Percentiles rank a stretch among this genome's conserved stretches.
Evolutionary conservation across 2,329 filamentous ascomycete genomes (phyloP).

Genomic region (Colletotrichum eleusines): DNA sequence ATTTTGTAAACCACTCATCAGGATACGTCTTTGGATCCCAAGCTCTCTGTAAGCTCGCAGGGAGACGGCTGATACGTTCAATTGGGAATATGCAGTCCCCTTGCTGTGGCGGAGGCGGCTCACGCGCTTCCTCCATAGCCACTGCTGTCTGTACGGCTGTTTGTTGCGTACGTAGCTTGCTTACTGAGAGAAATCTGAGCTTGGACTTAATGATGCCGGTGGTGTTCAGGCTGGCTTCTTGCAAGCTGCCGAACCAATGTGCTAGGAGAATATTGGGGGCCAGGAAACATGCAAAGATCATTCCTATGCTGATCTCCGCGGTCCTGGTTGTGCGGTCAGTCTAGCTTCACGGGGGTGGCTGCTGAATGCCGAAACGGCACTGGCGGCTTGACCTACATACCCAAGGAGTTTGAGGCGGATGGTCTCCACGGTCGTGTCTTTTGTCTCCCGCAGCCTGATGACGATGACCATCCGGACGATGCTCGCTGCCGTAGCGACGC

Average conservation of each 20-base stretch:
- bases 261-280: constrained; percentile 43
- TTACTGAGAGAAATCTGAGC: not conserved
- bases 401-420: constrained; percentile 35
- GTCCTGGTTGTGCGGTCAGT: constrained; percentile 40
- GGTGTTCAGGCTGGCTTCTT: not conserved
- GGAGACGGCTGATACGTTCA: not conserved
- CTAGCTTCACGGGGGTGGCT: not conserved
- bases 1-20: not conserved
- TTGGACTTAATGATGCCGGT: not conserved
- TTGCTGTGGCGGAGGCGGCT: too few species aligned
- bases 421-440: constrained; percentile 43
- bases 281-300: constrained; percentile 50
- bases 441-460: constrained; percentile 43
- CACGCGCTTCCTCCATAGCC: not conserved
- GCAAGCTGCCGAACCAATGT: not conserved
- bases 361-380: not conserved
- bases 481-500: constrained; percentile 49
- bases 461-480: constrained; percentile 48
- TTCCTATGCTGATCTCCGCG: constrained; percentile 49
- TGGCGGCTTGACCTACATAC: constrained; percentile 23
- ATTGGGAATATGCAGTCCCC: not conserved
- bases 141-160: not conserved
- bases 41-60: not conserved
- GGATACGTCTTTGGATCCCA: too few species aligned
- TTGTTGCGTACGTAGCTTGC: not conserved